phyloP scores from a whole-genome alignment of 2,329 filamentous ascomycete genomes.

The Fusarium sp. region DNA sequence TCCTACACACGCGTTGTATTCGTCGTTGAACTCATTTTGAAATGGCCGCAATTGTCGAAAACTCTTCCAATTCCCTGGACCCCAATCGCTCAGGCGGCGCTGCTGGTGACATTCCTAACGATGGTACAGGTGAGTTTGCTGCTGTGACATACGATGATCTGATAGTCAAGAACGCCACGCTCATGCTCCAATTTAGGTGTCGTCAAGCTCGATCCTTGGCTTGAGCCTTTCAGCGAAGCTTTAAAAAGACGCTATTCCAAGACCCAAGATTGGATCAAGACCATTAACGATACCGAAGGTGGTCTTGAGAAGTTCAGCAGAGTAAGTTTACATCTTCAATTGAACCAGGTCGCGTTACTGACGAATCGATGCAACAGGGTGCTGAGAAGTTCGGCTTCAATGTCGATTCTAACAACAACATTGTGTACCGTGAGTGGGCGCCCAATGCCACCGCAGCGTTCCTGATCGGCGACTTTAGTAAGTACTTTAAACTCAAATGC shows the following conservation, averaged over 20 bases:
- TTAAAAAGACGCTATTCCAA: constrained; percentile 82
- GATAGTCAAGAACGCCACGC: constrained; percentile 30
- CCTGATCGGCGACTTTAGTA: constrained; percentile 95
- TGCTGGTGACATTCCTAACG: constrained; percentile 68
- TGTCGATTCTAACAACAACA: constrained; percentile 83
- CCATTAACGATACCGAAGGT: constrained; percentile 85
- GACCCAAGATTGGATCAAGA: constrained; percentile 88
- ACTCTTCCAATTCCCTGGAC: constrained; percentile 61
- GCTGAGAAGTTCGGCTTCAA: constrained; percentile 89
- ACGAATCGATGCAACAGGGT: constrained; percentile 66
- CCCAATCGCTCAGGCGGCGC: constrained; percentile 55
- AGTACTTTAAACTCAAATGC: constrained; percentile 48
- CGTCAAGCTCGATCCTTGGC: constrained; percentile 87
- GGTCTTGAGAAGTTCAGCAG: constrained; percentile 92
- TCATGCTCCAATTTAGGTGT: constrained; percentile 72
- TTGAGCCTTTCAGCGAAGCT: constrained; percentile 84
- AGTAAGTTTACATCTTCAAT: constrained; percentile 60
- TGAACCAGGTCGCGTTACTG: constrained; percentile 12
- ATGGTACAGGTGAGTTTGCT: constrained; percentile 75
- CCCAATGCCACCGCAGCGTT: constrained; percentile 88
- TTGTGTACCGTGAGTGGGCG: constrained; percentile 95
- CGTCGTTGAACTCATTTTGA: constrained; percentile 35
- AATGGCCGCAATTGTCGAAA: constrained; percentile 55
- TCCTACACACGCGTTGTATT: constrained; percentile 34
- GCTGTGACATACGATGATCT: constrained; percentile 41